Base-by-base conservation (phyloP, 805 yeast species). In the Ogataea saltuana region DNA sequence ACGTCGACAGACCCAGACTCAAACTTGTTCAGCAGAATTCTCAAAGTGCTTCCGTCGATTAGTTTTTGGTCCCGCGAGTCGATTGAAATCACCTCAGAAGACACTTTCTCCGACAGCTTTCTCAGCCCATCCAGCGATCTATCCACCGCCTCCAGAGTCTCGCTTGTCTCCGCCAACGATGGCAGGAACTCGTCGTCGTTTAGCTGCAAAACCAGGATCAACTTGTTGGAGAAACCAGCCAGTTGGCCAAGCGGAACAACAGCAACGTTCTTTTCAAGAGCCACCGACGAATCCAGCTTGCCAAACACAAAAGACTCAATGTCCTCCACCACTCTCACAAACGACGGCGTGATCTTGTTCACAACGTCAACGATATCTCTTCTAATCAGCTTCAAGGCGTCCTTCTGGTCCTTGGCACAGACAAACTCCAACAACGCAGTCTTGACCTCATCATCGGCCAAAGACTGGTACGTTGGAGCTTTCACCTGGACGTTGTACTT, bases 121-220 rank as follows among this genome's bases (percentile, higher is more conserved):
- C 88, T 80, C 49, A 89, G 70, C 5, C 68, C 60, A 44, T 75
- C 74, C 47, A 90, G 73, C 1, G 82, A 66, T 12, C 63, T 63
- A 50, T 78, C 74, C 34, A 83, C 87, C 13, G 67, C 64, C 2
- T 70, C 69, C 44, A 91, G 71, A 39, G 74, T 70, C n/a, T 64
- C 74, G 30, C 68, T 65, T 44, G 82, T 69, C 58, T 85, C 90
- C 27, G 75, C 76, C 21, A 70, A 65, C 27, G 85, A 74, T 21
- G 91, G 91, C 28, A 81, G 81, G 61, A 88, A 88, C 56, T 86
- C 96, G 37, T 80, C 84, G 40, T 75, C 71, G 50, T 67, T 65
- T 46, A 71, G 68, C 40, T 65, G 68, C 53, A 71, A 70, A 45
- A 87, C 77, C 34, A 93, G 66, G 13, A 86, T 61, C 36, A 88